A percentile compares a stretch with the other conserved stretches of the same genome.
These are phyloP conservation scores for Pezicula carpinea DNA, from an alignment of 2,329 filamentous ascomycete species.

Conservation along the genomic window DNA sequence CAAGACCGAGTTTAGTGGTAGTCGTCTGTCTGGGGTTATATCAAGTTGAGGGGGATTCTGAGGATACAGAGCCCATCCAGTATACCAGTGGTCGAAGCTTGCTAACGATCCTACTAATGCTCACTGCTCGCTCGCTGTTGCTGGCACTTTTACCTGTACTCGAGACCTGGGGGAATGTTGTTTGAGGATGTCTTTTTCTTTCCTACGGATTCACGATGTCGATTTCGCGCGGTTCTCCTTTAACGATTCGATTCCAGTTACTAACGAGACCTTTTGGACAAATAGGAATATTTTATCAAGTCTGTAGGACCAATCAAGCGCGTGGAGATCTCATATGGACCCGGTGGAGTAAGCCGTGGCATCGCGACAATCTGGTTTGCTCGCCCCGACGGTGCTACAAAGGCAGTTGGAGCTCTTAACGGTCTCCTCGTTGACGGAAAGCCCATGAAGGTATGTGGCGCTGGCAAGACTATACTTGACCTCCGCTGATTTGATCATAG, in stretches of 20 bases:
- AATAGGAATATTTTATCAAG: constrained; percentile 93
- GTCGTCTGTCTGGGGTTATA: too few species aligned
- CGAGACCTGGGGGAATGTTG: constrained; percentile 13
- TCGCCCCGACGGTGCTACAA: constrained; percentile 75
- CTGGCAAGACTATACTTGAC: neutral
- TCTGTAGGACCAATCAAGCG: constrained; percentile 87
- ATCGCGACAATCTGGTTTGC: constrained; percentile 85
- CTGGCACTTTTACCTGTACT: constrained; percentile 28
- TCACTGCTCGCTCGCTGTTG: constrained; percentile 59
- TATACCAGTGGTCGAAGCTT: neutral
- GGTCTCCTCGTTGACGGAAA: constrained; percentile 85
- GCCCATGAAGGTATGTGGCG: constrained; percentile 74
- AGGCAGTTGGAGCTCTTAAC: constrained; percentile 80
- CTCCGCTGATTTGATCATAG: constrained; percentile 36
- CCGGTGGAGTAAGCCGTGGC: constrained; percentile 85
- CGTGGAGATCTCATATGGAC: constrained; percentile 88
- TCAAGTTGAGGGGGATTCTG: neutral
- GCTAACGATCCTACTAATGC: constrained; percentile 35
- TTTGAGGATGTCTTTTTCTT: constrained; percentile 25
- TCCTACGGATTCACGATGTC: constrained; percentile 23
- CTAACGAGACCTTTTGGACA: constrained; percentile 58
- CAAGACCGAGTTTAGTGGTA: too few species aligned
- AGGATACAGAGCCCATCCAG: neutral
- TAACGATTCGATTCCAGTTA: constrained; percentile 43
- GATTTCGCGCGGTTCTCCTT: constrained; percentile 22